Base-by-base conservation (phyloP, 768 basidiomycete genomes). In the Infundibulicybe gibba region DNA sequence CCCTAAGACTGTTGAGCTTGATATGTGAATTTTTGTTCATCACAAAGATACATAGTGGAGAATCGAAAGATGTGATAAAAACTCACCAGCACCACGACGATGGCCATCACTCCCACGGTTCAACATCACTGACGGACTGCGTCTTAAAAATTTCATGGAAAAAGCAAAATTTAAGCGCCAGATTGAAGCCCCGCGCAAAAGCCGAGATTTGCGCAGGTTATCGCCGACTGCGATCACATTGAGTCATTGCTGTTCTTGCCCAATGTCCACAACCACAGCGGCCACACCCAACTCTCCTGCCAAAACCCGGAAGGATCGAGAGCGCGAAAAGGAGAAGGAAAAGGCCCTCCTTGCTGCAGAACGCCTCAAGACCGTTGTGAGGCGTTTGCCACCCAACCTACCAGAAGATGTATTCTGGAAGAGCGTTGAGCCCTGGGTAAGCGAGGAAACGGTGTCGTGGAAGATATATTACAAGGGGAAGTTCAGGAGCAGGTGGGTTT, bases 401-500 rank as follows among this genome's bases (percentile, higher is more conserved):
- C 95, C 95, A 3, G 93, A 94, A 56, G 82, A 82, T 2, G 68
- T 97, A 44, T 98, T 99, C 67, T 99, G 95, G 95, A 81, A 87
- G 57, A 91, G 89, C 51, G 91, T 94, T 3, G 74, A 83, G 44
- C 61, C 73, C 2, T 98, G 94, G 94, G 86, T 94, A 13, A 74
- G 80, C 1, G 84, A 88, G 14, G 84, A 91, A 32, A 80, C 84
- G 0, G 67, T 77, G 6, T 58, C 66, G 10, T 92, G 86, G 88
- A 88, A 80, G 61, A 54, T 64, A 1, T 91, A 76, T 57, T 75
- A 74, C 55, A 74, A 73, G 1, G 89, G 90, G 9, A 90, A 90
- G 67, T 59, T 81, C 49, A 74, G 77, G 57, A 87, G 82, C 59
- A 76, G 81, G 87, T 90, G 56, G 41, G 74, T 68, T 33, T 34